Conservation (phyloP, 73 alveolate genomes). For the Paramecium tetraurelia region DNA sequence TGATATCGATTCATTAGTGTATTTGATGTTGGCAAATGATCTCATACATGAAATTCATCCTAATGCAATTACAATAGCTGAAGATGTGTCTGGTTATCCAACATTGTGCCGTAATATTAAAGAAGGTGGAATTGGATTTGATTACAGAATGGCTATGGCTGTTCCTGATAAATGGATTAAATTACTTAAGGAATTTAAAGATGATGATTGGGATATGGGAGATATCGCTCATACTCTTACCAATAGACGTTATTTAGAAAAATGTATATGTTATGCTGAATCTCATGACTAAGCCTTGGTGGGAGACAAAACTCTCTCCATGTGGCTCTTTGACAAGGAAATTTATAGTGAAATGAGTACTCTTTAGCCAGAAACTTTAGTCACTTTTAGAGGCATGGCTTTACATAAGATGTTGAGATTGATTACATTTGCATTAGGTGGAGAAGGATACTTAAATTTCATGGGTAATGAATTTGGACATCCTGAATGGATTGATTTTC, state of each 20-base stretch:
- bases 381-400: conserved; percentile 95
- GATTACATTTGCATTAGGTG: conserved; percentile 93
- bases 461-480: conserved; percentile 99
- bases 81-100: conserved; percentile 99
- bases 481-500: conserved; percentile 99
- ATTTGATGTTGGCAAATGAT: conserved; percentile 97
- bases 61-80: conserved; percentile 94
- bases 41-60: conserved; percentile 88
- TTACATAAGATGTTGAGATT: conserved; percentile 96
- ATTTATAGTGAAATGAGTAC: conserved; percentile 87
- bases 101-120: conserved; percentile 90
- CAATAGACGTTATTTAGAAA: conserved; percentile 92
- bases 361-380: conserved; percentile 71
- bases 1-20: conserved; percentile 76
- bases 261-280: conserved; percentile 94
- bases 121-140: conserved; percentile 99
- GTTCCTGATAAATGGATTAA: conserved; percentile 90
- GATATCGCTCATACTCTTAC: conserved; percentile 85
- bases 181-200: conserved; percentile 81
- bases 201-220: conserved; percentile 97
- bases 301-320: conserved; percentile 97
- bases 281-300: conserved; percentile 98
- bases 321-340: conserved; percentile 91
- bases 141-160: conserved; percentile 94
- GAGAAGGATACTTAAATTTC: conserved; percentile 91